Percentiles rank a stretch among this genome's conserved stretches.
Evolutionary conservation across 2,329 filamentous ascomycete genomes (phyloP).

Genomic region (Talaromyces sp.): DNA sequence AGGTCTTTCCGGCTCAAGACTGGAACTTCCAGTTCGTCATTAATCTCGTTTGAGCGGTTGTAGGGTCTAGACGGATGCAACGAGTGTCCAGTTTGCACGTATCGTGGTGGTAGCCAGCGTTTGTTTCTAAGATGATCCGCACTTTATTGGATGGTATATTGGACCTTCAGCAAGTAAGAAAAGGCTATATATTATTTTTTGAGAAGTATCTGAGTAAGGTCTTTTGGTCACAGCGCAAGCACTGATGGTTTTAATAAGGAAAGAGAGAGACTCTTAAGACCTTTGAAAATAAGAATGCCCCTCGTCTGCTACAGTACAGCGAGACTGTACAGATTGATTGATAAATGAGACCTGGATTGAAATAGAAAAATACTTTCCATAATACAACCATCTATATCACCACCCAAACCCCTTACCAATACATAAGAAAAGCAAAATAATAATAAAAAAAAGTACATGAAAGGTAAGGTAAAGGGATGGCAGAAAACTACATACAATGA

Average conservation of each 20-base stretch:
- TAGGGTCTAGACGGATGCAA: too few relatives aligned
- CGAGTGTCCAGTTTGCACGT: too few relatives aligned
- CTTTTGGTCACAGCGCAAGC: not conserved
- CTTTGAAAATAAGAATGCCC: too few relatives aligned
- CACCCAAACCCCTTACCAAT: not conserved
- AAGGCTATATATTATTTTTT: not conserved
- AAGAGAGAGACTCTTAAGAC: too few relatives aligned
- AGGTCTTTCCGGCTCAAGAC: too few relatives aligned
- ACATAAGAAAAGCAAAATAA: not conserved
- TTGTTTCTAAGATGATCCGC: not conserved
- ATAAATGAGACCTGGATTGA: not conserved
- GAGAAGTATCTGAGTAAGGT: not conserved
- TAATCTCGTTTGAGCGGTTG: too few relatives aligned
- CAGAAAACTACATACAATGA: not conserved
- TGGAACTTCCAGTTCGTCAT: too few relatives aligned
- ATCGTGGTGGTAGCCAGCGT: too few relatives aligned
- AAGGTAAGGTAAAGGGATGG: not conserved
- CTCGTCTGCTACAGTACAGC: too few relatives aligned
- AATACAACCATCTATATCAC: not conserved
- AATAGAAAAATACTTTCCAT: not conserved
- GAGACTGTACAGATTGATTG: too few relatives aligned
- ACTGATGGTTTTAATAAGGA: not conserved
- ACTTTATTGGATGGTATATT: not conserved
- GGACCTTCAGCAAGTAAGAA: not conserved
- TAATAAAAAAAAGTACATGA: not conserved